Percentiles rank a stretch among this genome's conserved stretches.
phyloP scores from a whole-genome alignment of 2,329 filamentous ascomycete genomes.

The Graphilbum sp. region DNA sequence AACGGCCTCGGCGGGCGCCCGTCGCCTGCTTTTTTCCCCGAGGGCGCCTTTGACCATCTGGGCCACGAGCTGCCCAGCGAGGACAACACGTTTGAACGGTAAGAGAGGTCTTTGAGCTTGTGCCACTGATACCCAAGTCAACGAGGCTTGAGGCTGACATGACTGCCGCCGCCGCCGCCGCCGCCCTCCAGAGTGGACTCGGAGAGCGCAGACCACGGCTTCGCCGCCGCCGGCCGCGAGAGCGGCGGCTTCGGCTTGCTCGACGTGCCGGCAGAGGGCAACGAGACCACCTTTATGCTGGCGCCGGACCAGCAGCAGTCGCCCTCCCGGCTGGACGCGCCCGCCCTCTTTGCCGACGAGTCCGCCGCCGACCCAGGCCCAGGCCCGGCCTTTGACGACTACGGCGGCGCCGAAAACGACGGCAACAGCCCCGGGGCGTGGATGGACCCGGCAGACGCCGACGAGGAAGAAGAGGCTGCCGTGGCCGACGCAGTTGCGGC shows the following conservation, averaged over 20 bases:
- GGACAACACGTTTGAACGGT: conserved; percentile 27
- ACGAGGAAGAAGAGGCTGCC: neutral
- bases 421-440: neutral
- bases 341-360: conserved; percentile 1
- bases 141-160: too few species aligned
- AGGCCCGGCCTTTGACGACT: conserved; percentile 1
- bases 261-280: conserved; percentile 28
- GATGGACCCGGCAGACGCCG: neutral
- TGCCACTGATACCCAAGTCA: too few species aligned
- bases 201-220: conserved; percentile 21
- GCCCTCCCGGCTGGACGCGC: conserved; percentile 11
- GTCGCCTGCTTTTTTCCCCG: conserved; percentile 36
- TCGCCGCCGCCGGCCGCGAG: conserved; percentile 19
- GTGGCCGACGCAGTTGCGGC: neutral
- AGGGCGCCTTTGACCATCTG: conserved; percentile 25
- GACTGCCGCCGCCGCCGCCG: too few species aligned
- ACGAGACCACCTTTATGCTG: conserved; percentile 31
- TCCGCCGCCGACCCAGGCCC: neutral
- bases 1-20: conserved; percentile 27
- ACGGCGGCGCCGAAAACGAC: neutral
- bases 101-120: too few species aligned
- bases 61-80: conserved; percentile 21
- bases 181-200: conserved; percentile 20
- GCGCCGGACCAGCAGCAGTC: conserved; percentile 8
- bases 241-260: conserved; percentile 35